A percentile compares a stretch with the other conserved stretches of the same genome.
phyloP scores from a whole-genome alignment of 1,284 basidiomycete species.

The Thecaphora thlaspeos region DNA sequence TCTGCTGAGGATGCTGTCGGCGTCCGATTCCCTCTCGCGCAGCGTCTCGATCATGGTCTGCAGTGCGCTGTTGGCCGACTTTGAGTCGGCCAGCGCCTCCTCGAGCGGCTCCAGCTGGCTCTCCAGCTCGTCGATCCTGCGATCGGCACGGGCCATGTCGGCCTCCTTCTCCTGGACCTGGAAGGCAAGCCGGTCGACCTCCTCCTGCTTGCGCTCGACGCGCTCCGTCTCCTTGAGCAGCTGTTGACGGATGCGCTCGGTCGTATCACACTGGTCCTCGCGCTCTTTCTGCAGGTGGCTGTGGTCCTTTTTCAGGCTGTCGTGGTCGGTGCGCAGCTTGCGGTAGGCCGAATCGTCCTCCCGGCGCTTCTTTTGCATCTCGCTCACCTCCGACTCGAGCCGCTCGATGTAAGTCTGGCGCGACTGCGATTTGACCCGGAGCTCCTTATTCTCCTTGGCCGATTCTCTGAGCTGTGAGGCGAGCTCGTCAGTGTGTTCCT shows the following conservation, averaged over 20 bases:
- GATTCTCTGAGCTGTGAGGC: constrained; percentile 4
- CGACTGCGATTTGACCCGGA: constrained; percentile 1
- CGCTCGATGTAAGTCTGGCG: no score
- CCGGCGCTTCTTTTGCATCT: neutral
- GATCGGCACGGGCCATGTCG: constrained; percentile 47
- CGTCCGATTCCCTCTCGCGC: no score
- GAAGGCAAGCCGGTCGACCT: constrained; percentile 1
- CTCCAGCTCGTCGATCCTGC: constrained; percentile 2
- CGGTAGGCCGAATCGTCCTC: neutral
- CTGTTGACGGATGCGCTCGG: constrained; percentile 1
- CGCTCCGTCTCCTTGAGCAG: constrained; percentile 6
- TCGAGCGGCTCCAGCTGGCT: constrained; percentile 1
- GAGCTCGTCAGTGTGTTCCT: neutral
- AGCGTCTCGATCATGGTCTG: neutral
- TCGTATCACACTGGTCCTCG: neutral
- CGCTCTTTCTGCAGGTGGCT: neutral
- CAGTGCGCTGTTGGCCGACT: neutral
- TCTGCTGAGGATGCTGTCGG: no score
- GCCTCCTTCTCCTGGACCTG: constrained; percentile 26
- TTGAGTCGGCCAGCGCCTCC: neutral
- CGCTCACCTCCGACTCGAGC: no score
- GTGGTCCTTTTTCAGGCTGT: no score
- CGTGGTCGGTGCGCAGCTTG: neutral
- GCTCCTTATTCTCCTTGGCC: constrained; percentile 3
- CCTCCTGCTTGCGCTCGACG: constrained; percentile 8